Conservation (phyloP, 768 basidiomycete genomes). For the Suillus paluster region DNA sequence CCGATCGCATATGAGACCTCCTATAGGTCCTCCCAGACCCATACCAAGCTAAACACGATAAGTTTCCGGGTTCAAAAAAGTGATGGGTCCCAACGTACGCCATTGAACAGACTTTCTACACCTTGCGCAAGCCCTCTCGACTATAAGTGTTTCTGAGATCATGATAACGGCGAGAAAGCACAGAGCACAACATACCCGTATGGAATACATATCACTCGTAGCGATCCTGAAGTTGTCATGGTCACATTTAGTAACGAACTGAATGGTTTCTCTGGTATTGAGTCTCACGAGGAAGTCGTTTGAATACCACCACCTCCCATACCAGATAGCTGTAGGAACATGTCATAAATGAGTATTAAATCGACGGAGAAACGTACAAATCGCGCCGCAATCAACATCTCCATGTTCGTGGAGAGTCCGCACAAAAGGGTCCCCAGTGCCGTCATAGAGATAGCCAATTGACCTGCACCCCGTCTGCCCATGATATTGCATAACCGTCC, state of each 20-base stretch:
- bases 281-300: conserved; percentile 67
- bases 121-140: conserved; percentile 75
- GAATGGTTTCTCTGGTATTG: not conserved
- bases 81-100: conserved; percentile 48
- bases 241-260: not conserved
- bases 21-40: conserved; percentile 82
- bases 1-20: conserved; percentile 73
- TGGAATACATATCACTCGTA: conserved; percentile 79
- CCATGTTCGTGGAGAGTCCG: conserved; percentile 71
- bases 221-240: conserved; percentile 54
- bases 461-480: conserved; percentile 72
- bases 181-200: conserved; percentile 56
- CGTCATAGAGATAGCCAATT: conserved; percentile 62
- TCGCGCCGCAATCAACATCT: conserved; percentile 70
- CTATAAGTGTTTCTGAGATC: conserved; percentile 40
- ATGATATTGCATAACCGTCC: conserved; percentile 80
- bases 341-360: conserved; percentile 2
- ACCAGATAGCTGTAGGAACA: conserved; percentile 57
- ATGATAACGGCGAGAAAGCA: conserved; percentile 10
- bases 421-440: conserved; percentile 70
- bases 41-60: conserved; percentile 57
- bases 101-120: conserved; percentile 72
- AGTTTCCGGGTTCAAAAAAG: conserved; percentile 4
- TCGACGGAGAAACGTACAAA: conserved; percentile 57
- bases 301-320: conserved; percentile 80